Evolutionary conservation across 306 rosid species (phyloP).

Genomic region (Canavalia ensiformis): DNA sequence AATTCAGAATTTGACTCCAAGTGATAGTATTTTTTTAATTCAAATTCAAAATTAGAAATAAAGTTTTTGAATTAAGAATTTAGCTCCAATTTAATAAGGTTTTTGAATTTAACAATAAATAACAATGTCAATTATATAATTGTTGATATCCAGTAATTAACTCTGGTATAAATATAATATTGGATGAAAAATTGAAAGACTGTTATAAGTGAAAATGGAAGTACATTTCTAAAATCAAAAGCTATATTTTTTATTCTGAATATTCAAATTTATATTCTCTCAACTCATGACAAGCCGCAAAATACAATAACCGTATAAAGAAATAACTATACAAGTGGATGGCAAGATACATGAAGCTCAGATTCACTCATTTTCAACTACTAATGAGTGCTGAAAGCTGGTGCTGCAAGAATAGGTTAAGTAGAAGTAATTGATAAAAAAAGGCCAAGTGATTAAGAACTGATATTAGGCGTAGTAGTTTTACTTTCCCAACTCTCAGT

Average conservation of each 20-base stretch:
- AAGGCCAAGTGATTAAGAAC: slow-evolving; percentile 39
- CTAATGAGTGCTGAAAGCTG: slow-evolving; percentile 1
- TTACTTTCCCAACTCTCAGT: slow-evolving; percentile 62
- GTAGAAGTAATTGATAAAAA: background rate
- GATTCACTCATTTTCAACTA: slow-evolving; percentile 25
- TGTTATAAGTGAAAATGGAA: too few species aligned
- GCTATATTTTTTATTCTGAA: background rate
- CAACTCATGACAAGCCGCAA: background rate
- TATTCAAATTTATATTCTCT: slow-evolving; percentile 35
- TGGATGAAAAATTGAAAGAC: too few species aligned
- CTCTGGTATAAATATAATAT: too few species aligned
- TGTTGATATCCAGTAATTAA: too few species aligned
- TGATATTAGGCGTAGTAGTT: slow-evolving; percentile 52
- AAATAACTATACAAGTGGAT: slow-evolving; percentile 28
- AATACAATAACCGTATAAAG: background rate
- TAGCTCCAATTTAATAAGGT: too few species aligned
- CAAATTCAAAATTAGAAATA: too few species aligned
- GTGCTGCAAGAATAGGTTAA: background rate
- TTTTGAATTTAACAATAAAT: too few species aligned
- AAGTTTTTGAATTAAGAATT: too few species aligned
- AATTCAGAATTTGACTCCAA: too few species aligned
- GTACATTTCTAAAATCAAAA: too few species aligned
- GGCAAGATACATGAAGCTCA: background rate
- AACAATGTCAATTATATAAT: too few species aligned
- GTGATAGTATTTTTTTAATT: too few species aligned